phyloP scores from a whole-genome alignment of 139 green algal species.

The Micractinium sp. region DNA sequence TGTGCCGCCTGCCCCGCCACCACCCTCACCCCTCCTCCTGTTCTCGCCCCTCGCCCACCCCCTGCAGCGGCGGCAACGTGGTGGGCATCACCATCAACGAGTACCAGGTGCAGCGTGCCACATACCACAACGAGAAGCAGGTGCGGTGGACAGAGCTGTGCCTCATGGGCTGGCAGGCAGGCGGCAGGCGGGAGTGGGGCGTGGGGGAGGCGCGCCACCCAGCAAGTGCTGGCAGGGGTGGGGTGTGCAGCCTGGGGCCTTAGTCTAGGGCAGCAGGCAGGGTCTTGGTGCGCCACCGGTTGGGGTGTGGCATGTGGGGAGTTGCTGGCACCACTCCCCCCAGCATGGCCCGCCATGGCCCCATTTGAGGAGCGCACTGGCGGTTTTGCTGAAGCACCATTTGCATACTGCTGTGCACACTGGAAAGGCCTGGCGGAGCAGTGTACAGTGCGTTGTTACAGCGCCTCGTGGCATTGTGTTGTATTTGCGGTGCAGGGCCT shows the following conservation, averaged over 20 bases:
- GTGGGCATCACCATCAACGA: slow-evolving; percentile 98
- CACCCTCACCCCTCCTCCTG: too few relatives aligned
- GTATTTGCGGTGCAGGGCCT: slow-evolving; percentile 55
- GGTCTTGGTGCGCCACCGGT: not conserved
- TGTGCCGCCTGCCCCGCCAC: not conserved
- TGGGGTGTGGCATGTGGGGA: too few relatives aligned
- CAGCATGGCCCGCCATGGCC: too few relatives aligned
- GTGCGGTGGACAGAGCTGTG: not conserved
- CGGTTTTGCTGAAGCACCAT: too few relatives aligned
- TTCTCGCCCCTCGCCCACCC: not conserved
- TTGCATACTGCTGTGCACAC: too few relatives aligned
- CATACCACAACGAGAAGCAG: slow-evolving; percentile 80
- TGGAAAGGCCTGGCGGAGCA: too few relatives aligned
- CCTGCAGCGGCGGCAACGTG: slow-evolving; percentile 81
- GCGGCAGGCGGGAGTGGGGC: too few relatives aligned
- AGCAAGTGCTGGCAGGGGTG: not conserved
- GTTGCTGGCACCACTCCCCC: too few relatives aligned
- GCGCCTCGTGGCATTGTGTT: too few relatives aligned
- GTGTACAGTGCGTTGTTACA: too few relatives aligned
- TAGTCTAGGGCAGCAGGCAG: not conserved
- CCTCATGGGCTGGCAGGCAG: not conserved
- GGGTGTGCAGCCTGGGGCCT: not conserved
- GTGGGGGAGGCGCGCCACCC: too few relatives aligned
- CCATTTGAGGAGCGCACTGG: too few relatives aligned
- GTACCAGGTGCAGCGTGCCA: slow-evolving; percentile 92